These are phyloP conservation scores for Clitopilus passeckerianus DNA, from an alignment of 768 basidiomycete genomes.

Conservation along the genomic window DNA sequence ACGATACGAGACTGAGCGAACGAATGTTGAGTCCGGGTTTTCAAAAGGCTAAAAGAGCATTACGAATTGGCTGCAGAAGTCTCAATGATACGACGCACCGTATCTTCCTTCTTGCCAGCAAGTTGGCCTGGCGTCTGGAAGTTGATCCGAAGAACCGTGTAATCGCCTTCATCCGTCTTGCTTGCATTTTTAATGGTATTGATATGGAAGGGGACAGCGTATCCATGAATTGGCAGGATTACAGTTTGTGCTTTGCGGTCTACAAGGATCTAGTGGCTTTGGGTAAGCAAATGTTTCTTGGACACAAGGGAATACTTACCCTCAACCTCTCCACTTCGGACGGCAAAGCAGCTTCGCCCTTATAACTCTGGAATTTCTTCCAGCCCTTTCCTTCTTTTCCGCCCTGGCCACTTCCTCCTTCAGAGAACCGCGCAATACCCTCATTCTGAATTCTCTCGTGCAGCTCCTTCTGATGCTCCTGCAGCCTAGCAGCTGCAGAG, in stretches of 20 bases:
- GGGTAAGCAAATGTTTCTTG: neutral
- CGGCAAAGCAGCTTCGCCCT: conserved; percentile 88
- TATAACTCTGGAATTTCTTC: conserved; percentile 96
- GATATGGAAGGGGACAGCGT: conserved; percentile 96
- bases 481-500: conserved; percentile 71
- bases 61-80: neutral
- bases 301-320: conserved; percentile 39
- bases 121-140: conserved; percentile 98
- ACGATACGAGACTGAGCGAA: conserved; percentile 92
- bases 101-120: conserved; percentile 98
- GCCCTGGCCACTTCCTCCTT: conserved; percentile 66
- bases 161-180: conserved; percentile 96
- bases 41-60: conserved; percentile 72
- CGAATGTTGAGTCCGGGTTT: conserved; percentile 93
- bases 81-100: conserved; percentile 39
- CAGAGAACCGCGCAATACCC: conserved; percentile 80
- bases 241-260: conserved; percentile 90
- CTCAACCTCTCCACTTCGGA: conserved; percentile 74
- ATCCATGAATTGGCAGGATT: conserved; percentile 90
- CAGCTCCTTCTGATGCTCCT: conserved; percentile 84
- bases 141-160: conserved; percentile 92
- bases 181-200: conserved; percentile 97
- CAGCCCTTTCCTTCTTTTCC: conserved; percentile 90
- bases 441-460: conserved; percentile 73
- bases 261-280: conserved; percentile 65